phyloP scores from a whole-genome alignment of 2,329 filamentous ascomycete genomes.

The Neofusicoccum sp. region DNA sequence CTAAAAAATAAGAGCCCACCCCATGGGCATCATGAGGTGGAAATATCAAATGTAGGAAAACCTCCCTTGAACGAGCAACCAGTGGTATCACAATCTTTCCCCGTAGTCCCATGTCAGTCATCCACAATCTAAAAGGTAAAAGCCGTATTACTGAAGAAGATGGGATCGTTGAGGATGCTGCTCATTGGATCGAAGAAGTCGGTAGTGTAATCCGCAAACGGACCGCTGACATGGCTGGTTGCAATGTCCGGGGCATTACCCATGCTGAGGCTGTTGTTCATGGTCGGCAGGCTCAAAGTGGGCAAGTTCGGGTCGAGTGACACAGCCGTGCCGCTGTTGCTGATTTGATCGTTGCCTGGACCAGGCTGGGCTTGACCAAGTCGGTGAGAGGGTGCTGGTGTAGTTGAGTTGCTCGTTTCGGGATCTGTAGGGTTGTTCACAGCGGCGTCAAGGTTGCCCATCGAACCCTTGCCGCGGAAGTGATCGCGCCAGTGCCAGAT shows the following conservation, averaged over 20 bases:
- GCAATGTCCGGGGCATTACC: slow-evolving; percentile 1
- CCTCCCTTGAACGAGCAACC: neutral
- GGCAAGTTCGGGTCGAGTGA: slow-evolving; percentile 16
- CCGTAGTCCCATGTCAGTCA: neutral
- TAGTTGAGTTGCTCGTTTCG: slow-evolving; percentile 64
- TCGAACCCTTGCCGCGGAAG: slow-evolving; percentile 39
- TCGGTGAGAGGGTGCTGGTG: slow-evolving; percentile 50
- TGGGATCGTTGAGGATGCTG: slow-evolving; percentile 17
- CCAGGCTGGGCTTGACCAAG: neutral
- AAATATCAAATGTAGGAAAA: neutral
- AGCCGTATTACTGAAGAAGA: slow-evolving; percentile 16
- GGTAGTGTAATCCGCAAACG: slow-evolving; percentile 18
- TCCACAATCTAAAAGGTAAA: slow-evolving; percentile 3
- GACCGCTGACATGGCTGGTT: neutral
- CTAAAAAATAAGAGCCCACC: neutral
- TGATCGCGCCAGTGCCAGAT: slow-evolving; percentile 80
- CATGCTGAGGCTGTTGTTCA: slow-evolving; percentile 17
- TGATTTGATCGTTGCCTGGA: neutral
- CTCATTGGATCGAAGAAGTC: slow-evolving; percentile 20
- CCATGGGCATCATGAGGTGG: neutral
- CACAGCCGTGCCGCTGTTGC: neutral
- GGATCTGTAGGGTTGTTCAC: slow-evolving; percentile 85
- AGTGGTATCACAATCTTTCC: slow-evolving; percentile 7
- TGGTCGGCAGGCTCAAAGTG: slow-evolving; percentile 15
- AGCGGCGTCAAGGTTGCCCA: slow-evolving; percentile 55